Evolutionary conservation across 2,329 filamentous ascomycete genomes (phyloP).

Genomic region (Diaporthe longicolla): DNA sequence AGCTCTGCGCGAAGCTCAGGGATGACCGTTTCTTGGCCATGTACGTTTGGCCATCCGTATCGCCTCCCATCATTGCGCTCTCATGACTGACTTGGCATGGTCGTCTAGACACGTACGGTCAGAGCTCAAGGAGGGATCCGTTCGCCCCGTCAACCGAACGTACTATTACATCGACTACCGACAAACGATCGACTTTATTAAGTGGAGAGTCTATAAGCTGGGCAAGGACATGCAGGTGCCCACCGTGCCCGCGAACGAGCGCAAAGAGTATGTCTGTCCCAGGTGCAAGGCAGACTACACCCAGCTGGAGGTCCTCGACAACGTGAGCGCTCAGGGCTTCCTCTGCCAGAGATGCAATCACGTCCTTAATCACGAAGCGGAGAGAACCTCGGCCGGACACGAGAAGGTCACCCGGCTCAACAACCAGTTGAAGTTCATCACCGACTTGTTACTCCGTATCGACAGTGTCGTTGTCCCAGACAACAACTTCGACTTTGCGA

Average conservation of each 20-base stretch:
- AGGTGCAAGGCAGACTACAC: constrained; percentile 90
- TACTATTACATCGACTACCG: constrained; percentile 99
- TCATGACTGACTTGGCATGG: constrained; percentile 36
- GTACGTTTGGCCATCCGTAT: constrained; percentile 62
- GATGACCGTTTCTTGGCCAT: constrained; percentile 89
- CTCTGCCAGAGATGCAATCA: constrained; percentile 84
- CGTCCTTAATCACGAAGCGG: constrained; percentile 74
- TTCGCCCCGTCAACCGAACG: constrained; percentile 85
- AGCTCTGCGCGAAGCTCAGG: constrained; percentile 85
- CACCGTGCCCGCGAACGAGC: constrained; percentile 83
- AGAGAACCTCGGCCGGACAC: constrained; percentile 78
- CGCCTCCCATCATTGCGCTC: background rate
- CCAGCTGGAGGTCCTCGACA: constrained; percentile 88
- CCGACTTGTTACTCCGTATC: constrained; percentile 81
- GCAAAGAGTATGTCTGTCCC: constrained; percentile 91
- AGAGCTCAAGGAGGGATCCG: constrained; percentile 84
- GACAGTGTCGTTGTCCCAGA: constrained; percentile 82
- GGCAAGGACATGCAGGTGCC: constrained; percentile 90
- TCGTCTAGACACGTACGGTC: constrained; percentile 75
- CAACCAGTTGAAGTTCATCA: constrained; percentile 83
- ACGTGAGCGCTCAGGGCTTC: constrained; percentile 79
- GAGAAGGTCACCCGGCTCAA: constrained; percentile 83
- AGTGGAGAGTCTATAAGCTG: constrained; percentile 91
- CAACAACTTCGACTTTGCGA: constrained; percentile 79
- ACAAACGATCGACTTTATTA: constrained; percentile 94